Conservation (phyloP, 1,139 yeast species). For the Neolecta irregularis region DNA sequence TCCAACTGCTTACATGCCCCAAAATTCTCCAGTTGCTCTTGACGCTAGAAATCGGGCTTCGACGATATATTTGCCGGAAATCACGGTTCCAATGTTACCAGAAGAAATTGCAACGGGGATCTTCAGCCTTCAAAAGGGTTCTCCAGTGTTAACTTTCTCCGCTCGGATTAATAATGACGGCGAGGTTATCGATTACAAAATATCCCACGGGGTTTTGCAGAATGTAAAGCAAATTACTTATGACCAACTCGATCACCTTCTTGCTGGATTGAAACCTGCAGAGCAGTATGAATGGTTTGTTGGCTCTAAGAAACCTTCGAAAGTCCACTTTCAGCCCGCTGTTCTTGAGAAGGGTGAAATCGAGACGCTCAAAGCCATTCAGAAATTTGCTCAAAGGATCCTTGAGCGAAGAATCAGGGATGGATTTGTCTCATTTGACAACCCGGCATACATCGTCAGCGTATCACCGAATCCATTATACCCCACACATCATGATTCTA, state of each 20-base stretch:
- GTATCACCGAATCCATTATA: not conserved
- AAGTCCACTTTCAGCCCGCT: not conserved
- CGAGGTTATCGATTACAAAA: constrained; percentile 19
- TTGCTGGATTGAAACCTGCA: too few relatives aligned
- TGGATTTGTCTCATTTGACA: constrained; percentile 2
- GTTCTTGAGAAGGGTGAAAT: constrained; percentile 2
- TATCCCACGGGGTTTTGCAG: constrained; percentile 29
- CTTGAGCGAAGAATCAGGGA: constrained; percentile 1
- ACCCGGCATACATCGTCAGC: not conserved
- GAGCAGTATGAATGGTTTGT: constrained; percentile 1
- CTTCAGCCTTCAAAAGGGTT: constrained; percentile 35
- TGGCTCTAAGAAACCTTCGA: not conserved
- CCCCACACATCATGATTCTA: constrained; percentile 53
- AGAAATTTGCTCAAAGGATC: not conserved
- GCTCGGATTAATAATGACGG: constrained; percentile 20
- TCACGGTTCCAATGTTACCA: constrained; percentile 59
- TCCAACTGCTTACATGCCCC: constrained; percentile 51
- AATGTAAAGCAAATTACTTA: constrained; percentile 38
- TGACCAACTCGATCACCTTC: constrained; percentile 31
- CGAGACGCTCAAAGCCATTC: not conserved
- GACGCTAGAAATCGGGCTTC: constrained; percentile 48
- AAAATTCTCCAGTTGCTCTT: constrained; percentile 35
- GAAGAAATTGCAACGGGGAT: constrained; percentile 33
- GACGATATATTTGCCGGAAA: constrained; percentile 65
- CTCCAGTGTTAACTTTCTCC: constrained; percentile 34